A percentile compares a stretch with the other conserved stretches of the same genome.
These are phyloP conservation scores for Cystobasidium ongulense DNA, from an alignment of 768 basidiomycete species.

Conservation along the genomic window DNA sequence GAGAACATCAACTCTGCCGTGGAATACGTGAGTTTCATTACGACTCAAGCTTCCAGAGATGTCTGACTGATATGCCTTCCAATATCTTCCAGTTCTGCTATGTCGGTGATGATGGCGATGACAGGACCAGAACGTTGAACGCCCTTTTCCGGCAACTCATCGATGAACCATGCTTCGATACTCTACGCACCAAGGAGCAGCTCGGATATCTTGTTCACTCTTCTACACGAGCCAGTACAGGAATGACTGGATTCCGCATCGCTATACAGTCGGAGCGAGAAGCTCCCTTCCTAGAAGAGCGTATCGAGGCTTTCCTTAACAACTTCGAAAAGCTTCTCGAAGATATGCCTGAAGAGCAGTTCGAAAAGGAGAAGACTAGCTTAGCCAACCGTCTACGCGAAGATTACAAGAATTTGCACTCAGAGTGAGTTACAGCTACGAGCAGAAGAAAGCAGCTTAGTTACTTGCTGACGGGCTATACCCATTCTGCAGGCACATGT, in stretches of 20 bases:
- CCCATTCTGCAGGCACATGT: slow-evolving; percentile 44
- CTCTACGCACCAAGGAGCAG: slow-evolving; percentile 86
- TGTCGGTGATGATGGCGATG: slow-evolving; percentile 61
- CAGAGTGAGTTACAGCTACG: slow-evolving; percentile 55
- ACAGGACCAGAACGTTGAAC: slow-evolving; percentile 58
- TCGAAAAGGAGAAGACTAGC: slow-evolving; percentile 66
- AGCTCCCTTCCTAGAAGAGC: slow-evolving; percentile 69
- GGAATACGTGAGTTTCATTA: slow-evolving; percentile 52
- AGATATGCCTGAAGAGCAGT: slow-evolving; percentile 63
- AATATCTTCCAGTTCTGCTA: slow-evolving; percentile 54
- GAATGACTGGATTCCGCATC: slow-evolving; percentile 67
- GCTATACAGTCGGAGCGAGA: slow-evolving; percentile 79
- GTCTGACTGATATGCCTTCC: background rate
- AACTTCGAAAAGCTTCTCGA: slow-evolving; percentile 61
- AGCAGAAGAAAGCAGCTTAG: no score
- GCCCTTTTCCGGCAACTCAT: slow-evolving; percentile 73
- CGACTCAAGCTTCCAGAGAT: no score
- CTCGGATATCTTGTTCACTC: slow-evolving; percentile 78
- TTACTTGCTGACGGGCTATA: background rate
- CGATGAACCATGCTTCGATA: slow-evolving; percentile 82
- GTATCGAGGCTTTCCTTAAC: slow-evolving; percentile 79
- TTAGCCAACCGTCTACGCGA: slow-evolving; percentile 76
- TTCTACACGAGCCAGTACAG: slow-evolving; percentile 53
- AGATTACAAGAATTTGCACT: slow-evolving; percentile 73
- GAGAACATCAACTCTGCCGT: slow-evolving; percentile 79